Evolutionary conservation across 2,329 filamentous ascomycete genomes (phyloP).

Genomic region (Chrysosporium queenslandicum): DNA sequence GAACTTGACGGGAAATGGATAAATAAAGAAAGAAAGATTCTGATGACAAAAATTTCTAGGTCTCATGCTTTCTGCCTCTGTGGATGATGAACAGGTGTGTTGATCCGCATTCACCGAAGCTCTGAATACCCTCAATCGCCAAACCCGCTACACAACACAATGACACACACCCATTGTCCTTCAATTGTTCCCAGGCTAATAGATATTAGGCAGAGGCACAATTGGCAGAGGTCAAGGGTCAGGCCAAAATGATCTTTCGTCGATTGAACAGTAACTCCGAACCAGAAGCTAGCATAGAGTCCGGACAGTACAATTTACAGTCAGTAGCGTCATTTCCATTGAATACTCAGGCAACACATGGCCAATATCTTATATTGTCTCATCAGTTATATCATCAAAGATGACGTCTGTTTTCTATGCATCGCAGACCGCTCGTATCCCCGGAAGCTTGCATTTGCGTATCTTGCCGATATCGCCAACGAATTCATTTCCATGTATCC

Average conservation of each 20-base stretch:
- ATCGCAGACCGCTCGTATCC: conserved; percentile 92
- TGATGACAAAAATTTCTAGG: conserved; percentile 44
- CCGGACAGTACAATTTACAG: conserved; percentile 74
- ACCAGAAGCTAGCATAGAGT: conserved; percentile 84
- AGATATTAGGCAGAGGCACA: conserved; percentile 53
- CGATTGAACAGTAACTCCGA: conserved; percentile 82
- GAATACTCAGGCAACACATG: conserved; percentile 15
- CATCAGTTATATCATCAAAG: conserved; percentile 70
- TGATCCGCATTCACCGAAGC: neutral
- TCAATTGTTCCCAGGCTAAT: neutral
- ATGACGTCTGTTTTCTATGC: conserved; percentile 79
- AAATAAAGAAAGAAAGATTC: neutral
- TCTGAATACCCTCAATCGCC: neutral
- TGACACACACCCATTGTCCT: neutral
- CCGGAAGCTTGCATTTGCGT: conserved; percentile 96
- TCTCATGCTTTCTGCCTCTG: conserved; percentile 87
- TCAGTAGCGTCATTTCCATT: conserved; percentile 38
- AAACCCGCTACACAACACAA: neutral
- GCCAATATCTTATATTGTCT: conserved; percentile 10
- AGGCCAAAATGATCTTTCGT: conserved; percentile 82
- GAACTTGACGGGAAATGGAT: neutral
- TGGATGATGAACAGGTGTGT: conserved; percentile 72
- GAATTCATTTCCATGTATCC: conserved; percentile 88
- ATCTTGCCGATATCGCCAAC: conserved; percentile 80
- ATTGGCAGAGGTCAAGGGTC: conserved; percentile 77